These are phyloP conservation scores for Erythrophleum fordii DNA, from an alignment of 306 rosid genomes.

Conservation along the genomic window DNA sequence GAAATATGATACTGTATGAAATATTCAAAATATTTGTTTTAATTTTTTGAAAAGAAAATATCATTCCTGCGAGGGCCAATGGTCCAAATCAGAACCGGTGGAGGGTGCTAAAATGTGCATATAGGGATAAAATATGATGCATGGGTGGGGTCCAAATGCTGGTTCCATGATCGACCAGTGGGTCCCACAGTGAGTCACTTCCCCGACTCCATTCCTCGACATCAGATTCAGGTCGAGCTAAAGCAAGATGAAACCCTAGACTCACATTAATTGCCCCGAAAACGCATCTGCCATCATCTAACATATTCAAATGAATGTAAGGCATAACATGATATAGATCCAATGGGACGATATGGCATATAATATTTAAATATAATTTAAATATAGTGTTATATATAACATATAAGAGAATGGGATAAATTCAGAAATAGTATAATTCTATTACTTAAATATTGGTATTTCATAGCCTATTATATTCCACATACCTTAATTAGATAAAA, in stretches of 20 bases:
- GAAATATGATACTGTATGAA: too few species aligned
- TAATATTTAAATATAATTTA: too few species aligned
- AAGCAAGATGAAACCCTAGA: background rate
- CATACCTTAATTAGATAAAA: too few species aligned
- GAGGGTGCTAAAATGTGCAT: background rate
- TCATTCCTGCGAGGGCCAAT: background rate
- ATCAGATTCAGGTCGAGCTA: background rate
- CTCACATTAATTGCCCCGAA: background rate
- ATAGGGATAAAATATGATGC: background rate
- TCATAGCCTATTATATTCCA: too few species aligned
- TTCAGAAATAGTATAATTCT: too few species aligned
- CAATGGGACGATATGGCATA: too few species aligned
- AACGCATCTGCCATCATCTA: too few species aligned
- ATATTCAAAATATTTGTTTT: background rate
- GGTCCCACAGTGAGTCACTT: conserved; percentile 47
- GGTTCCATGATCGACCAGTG: conserved; percentile 34
- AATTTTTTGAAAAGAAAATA: background rate
- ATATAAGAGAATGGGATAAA: too few species aligned
- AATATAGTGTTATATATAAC: too few species aligned
- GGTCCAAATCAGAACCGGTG: background rate
- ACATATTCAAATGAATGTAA: too few species aligned
- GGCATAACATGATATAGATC: too few species aligned
- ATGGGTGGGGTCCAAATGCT: conserved; percentile 42
- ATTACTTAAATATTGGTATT: too few species aligned
- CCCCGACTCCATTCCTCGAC: conserved; percentile 22